These are phyloP conservation scores for Silene vulgaris DNA, from an alignment of 179 eudicot species.

Conservation along the genomic window DNA sequence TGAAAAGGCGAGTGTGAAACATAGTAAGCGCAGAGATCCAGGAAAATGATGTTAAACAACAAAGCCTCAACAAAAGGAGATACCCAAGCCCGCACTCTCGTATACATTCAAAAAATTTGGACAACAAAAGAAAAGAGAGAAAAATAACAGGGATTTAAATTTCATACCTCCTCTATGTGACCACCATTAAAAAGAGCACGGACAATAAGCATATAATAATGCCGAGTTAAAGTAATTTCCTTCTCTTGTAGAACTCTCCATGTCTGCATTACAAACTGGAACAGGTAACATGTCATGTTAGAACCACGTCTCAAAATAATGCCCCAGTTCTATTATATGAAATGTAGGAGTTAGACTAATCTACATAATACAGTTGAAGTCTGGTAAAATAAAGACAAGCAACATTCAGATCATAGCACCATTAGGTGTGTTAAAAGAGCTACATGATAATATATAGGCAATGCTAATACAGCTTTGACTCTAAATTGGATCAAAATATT, in stretches of 20 bases:
- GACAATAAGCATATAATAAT: conserved; percentile 48
- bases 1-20: not conserved
- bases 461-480: not conserved
- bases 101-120: not conserved
- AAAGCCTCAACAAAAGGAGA: conserved; percentile 7
- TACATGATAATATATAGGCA: conserved; percentile 4
- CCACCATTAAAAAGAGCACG: conserved; percentile 80
- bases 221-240: conserved; percentile 39
- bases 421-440: not conserved
- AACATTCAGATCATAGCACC: not conserved
- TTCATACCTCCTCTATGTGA: conserved; percentile 73
- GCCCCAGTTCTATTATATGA: not conserved
- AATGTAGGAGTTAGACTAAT: not conserved
- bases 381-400: not conserved
- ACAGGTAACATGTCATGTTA: conserved; percentile 6
- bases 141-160: not conserved
- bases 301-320: conserved; percentile 1
- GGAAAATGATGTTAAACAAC: not conserved
- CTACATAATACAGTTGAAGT: not conserved
- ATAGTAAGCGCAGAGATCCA: conserved; percentile 1
- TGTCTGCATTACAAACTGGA: conserved; percentile 85
- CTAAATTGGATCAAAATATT: not conserved
- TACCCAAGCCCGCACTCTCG: not conserved
- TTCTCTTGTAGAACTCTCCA: conserved; percentile 66
- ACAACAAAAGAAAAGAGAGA: not conserved